Conservation (phyloP, 2,329 filamentous ascomycete genomes). For the Diaporthe helianthi region DNA sequence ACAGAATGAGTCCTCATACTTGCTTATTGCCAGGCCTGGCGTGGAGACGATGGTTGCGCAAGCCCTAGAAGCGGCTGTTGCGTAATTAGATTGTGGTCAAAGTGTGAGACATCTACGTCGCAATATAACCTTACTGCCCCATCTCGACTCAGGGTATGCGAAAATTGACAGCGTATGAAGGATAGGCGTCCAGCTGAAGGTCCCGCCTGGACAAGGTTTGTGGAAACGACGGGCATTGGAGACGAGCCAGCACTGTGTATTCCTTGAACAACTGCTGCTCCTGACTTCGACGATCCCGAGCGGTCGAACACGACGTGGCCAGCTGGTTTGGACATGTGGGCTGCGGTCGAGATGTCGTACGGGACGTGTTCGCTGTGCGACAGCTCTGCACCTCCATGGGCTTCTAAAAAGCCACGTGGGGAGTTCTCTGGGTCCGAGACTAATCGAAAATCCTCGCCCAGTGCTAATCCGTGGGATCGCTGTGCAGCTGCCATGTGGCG, state of each 20-base stretch:
- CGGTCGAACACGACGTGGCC: not conserved
- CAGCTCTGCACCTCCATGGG: not conserved
- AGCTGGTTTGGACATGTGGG: not conserved
- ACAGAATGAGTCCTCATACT: not conserved
- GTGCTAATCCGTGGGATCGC: not conserved
- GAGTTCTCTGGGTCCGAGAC: not conserved
- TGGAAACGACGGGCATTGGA: not conserved
- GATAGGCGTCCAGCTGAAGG: not conserved
- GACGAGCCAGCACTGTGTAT: not conserved
- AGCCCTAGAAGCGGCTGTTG: not conserved
- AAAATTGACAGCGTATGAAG: constrained; percentile 12
- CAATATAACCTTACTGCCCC: not conserved
- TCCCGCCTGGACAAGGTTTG: not conserved
- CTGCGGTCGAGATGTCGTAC: constrained; percentile 2
- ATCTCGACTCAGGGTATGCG: constrained; percentile 11
- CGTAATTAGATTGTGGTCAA: not conserved
- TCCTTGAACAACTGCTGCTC: not conserved
- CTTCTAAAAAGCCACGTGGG: not conserved
- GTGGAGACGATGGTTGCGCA: constrained; percentile 14
- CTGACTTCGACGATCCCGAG: constrained; percentile 3
- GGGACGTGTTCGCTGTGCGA: not conserved
- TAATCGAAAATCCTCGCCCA: not conserved
- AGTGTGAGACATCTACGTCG: constrained; percentile 14
- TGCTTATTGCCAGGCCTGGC: constrained; percentile 25
- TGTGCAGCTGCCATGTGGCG: constrained; percentile 15